Evolutionary conservation across 352 stramenopile genomes (phyloP).

Genomic region (Globisporangium takayamanum): DNA sequence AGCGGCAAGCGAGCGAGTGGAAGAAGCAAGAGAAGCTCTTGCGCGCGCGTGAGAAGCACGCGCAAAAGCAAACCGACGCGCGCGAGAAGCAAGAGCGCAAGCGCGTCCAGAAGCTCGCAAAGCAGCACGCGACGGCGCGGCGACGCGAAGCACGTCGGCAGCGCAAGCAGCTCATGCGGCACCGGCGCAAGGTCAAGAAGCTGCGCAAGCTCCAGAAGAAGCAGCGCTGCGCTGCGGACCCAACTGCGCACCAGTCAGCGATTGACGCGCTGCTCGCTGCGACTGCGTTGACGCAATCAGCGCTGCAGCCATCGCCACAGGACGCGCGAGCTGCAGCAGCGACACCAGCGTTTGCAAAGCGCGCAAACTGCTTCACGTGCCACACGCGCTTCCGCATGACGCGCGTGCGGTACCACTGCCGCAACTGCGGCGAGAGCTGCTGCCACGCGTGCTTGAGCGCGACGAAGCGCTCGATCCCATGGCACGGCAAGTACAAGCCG

Average conservation of each 20-base stretch:
- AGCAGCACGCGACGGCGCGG: conserved; percentile 14
- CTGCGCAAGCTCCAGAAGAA: conserved; percentile 11
- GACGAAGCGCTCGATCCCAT: conserved; percentile 27
- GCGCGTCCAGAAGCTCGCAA: conserved; percentile 20
- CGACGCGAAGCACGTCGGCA: conserved; percentile 8
- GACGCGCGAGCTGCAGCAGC: not conserved
- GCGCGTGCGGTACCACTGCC: conserved; percentile 55
- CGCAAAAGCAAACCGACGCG: conserved; percentile 6
- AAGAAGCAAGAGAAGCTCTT: conserved; percentile 16
- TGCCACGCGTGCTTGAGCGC: conserved; percentile 44
- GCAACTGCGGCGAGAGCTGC: conserved; percentile 55
- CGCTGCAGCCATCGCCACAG: not conserved
- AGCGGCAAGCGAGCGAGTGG: conserved; percentile 11
- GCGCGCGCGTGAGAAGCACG: conserved; percentile 15
- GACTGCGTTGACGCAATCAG: not conserved
- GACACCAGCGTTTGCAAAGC: conserved; percentile 27
- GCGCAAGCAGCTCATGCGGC: conserved; percentile 7
- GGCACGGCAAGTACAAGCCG: conserved; percentile 27
- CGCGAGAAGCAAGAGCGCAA: conserved; percentile 14
- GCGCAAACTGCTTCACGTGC: conserved; percentile 33
- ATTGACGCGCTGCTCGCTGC: conserved; percentile 6
- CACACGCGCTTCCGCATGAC: conserved; percentile 27
- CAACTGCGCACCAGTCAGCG: not conserved
- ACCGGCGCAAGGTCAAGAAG: conserved; percentile 12
- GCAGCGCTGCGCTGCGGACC: conserved; percentile 6